Evolutionary conservation across 2,329 filamentous ascomycete genomes (phyloP).

Genomic region (Fusarium sp.): DNA sequence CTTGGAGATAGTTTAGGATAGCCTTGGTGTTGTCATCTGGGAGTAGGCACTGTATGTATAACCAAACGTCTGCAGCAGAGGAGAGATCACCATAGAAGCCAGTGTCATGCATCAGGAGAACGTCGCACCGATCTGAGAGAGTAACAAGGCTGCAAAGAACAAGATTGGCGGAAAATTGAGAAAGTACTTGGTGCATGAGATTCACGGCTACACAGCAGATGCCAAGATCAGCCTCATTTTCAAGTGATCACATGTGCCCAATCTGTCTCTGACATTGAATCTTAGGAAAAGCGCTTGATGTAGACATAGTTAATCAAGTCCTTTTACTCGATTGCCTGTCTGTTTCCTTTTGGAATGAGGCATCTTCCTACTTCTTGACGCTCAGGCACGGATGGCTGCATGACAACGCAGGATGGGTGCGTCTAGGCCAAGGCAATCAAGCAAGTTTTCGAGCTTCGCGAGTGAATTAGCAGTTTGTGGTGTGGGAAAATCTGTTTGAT

Average conservation of each 20-base stretch:
- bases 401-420: slow-evolving; percentile 61
- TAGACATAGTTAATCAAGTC: slow-evolving; percentile 43
- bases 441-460: slow-evolving; percentile 47
- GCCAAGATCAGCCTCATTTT: slow-evolving; percentile 53
- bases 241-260: slow-evolving; percentile 55
- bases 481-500: neutral
- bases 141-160: slow-evolving; percentile 48
- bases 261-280: slow-evolving; percentile 45
- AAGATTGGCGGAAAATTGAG: slow-evolving; percentile 53
- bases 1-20: neutral
- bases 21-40: neutral
- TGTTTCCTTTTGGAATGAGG: slow-evolving; percentile 63
- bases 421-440: slow-evolving; percentile 54
- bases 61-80: neutral
- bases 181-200: slow-evolving; percentile 43
- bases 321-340: neutral
- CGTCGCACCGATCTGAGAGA: slow-evolving; percentile 60
- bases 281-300: slow-evolving; percentile 45
- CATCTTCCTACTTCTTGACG: slow-evolving; percentile 61
- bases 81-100: neutral
- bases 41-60: neutral
- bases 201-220: slow-evolving; percentile 55
- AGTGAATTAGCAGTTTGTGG: neutral
- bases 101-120: slow-evolving; percentile 44
- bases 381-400: slow-evolving; percentile 60